These are phyloP conservation scores for Flaveria trinervia DNA, from an alignment of 129 eudicot genomes.

Conservation along the genomic window DNA sequence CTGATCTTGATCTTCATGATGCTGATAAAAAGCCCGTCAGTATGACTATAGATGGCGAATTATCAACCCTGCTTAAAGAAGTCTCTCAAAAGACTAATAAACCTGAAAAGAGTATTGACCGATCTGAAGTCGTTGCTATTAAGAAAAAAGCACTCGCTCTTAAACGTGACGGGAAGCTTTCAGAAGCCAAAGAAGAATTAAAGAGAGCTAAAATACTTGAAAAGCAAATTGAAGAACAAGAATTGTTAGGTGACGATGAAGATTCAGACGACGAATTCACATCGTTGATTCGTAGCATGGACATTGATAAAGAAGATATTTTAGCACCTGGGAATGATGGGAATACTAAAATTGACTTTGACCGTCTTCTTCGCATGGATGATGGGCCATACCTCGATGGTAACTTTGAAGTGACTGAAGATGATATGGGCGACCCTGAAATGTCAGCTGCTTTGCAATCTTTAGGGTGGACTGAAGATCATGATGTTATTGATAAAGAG, in stretches of 20 bases:
- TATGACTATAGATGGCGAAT: constrained; percentile 77
- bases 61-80: constrained; percentile 61
- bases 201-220: constrained; percentile 93
- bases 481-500: constrained; percentile 43
- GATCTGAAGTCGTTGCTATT: constrained; percentile 63
- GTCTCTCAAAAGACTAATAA: constrained; percentile 43
- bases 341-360: constrained; percentile 49
- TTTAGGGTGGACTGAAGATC: constrained; percentile 86
- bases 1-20: constrained; percentile 72
- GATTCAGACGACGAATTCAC: constrained; percentile 89
- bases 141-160: constrained; percentile 79
- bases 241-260: constrained; percentile 68
- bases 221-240: constrained; percentile 87
- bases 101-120: constrained; percentile 46
- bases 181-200: constrained; percentile 88
- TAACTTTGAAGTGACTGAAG: constrained; percentile 71
- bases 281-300: constrained; percentile 69
- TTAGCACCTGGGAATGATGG: constrained; percentile 41
- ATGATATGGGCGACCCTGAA: constrained; percentile 85
- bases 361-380: constrained; percentile 38
- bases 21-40: constrained; percentile 65
- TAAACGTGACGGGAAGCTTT: constrained; percentile 83
- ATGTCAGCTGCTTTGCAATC: constrained; percentile 79
- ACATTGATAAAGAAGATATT: constrained; percentile 46
- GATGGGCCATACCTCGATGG: constrained; percentile 55